A percentile compares a stretch with the other conserved stretches of the same genome.
These are phyloP conservation scores for Coemansia sp. DNA, from an alignment of 192 early-diverging fungal genomes.

Conservation along the genomic window DNA sequence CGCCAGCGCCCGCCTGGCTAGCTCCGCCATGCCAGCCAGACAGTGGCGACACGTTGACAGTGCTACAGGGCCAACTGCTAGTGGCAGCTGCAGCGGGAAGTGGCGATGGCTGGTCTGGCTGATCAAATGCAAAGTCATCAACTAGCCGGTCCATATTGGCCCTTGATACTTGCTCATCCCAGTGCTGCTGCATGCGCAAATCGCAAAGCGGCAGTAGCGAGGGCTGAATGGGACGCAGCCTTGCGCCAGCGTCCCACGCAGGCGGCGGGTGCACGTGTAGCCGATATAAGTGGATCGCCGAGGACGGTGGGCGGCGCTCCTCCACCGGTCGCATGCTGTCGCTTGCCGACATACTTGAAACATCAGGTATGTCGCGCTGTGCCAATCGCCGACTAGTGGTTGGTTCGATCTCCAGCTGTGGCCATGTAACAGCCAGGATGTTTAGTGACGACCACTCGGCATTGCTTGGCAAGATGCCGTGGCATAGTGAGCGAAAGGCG, in stretches of 20 bases:
- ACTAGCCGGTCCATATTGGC: constrained; percentile 40
- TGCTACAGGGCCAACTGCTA: constrained; percentile 20
- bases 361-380: constrained; percentile 46
- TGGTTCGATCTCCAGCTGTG: constrained; percentile 40
- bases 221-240: constrained; percentile 34
- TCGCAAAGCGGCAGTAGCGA: constrained; percentile 54
- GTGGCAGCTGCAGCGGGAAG: background rate
- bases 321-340: constrained; percentile 39
- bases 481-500: constrained; percentile 48
- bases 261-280: constrained; percentile 48
- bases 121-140: constrained; percentile 17
- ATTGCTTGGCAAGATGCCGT: constrained; percentile 43
- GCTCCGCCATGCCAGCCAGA: constrained; percentile 53
- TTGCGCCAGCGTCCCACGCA: constrained; percentile 33
- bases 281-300: constrained; percentile 49
- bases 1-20: constrained; percentile 34
- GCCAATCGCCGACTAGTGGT: constrained; percentile 36
- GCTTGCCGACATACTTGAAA: constrained; percentile 36
- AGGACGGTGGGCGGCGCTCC: constrained; percentile 41
- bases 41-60: constrained; percentile 45
- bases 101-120: constrained; percentile 5
- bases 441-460: constrained; percentile 58
- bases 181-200: constrained; percentile 53
- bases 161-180: constrained; percentile 40
- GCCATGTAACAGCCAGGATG: constrained; percentile 52